Conservation (phyloP, 371 early-diverging fungal genomes). For the Mortierella sp. region DNA sequence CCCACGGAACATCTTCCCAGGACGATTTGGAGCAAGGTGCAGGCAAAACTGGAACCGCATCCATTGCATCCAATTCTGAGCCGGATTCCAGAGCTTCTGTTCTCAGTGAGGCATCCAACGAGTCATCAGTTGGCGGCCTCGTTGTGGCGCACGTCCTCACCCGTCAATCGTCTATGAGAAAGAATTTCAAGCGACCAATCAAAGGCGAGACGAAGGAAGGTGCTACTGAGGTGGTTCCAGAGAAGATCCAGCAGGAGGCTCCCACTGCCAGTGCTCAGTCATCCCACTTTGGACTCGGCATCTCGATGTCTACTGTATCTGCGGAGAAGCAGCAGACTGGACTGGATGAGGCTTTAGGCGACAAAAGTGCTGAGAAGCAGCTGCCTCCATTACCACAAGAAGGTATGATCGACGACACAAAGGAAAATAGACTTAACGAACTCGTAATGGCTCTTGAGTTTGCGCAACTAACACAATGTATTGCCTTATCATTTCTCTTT, state of each 20-base stretch:
- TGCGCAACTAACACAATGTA: too few species aligned
- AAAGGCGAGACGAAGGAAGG: conserved; percentile 5
- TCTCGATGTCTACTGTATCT: conserved; percentile 21
- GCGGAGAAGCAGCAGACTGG: conserved; percentile 7
- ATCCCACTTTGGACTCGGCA: conserved; percentile 37
- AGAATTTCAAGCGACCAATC: conserved; percentile 28
- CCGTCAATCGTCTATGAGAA: conserved; percentile 42
- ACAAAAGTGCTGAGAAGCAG: conserved; percentile 14
- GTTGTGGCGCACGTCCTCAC: conserved; percentile 44
- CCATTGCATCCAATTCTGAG: conserved; percentile 26
- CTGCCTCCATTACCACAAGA: conserved; percentile 30
- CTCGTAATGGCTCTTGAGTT: too few species aligned
- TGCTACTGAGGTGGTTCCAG: not conserved
- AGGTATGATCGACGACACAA: conserved; percentile 34
- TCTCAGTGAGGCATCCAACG: conserved; percentile 41
- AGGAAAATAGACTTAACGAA: too few species aligned
- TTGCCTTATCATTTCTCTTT: too few species aligned
- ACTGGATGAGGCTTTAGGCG: conserved; percentile 11
- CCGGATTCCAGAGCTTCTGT: conserved; percentile 34
- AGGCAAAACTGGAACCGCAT: not conserved
- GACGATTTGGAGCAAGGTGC: not conserved
- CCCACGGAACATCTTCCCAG: not conserved
- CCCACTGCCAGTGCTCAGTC: not conserved
- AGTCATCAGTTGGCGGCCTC: conserved; percentile 39
- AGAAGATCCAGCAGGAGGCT: not conserved